Percentiles rank a stretch among this genome's conserved stretches.
phyloP scores from a whole-genome alignment of 306 rosid species.

The Castanea mollissima region DNA sequence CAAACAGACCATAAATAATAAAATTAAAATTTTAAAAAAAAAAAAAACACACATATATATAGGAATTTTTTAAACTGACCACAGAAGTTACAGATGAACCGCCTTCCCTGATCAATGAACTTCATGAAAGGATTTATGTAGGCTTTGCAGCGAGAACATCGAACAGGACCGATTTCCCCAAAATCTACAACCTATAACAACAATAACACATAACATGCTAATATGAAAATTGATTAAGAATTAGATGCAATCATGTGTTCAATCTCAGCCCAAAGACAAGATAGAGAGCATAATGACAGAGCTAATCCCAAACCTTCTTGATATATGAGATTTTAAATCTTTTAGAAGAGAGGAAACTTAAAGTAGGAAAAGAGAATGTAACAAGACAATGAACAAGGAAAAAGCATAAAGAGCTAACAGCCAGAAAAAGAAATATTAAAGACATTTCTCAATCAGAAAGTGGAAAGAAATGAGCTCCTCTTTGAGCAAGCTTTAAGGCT shows the following conservation, averaged over 20 bases:
- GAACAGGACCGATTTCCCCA: constrained; percentile 98
- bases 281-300: not conserved
- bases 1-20: no score
- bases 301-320: not conserved
- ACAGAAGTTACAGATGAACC: constrained; percentile 89
- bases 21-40: no score
- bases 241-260: not conserved
- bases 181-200: constrained; percentile 83
- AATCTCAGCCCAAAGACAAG: not conserved
- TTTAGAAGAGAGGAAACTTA: not conserved
- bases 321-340: not conserved
- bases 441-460: not conserved
- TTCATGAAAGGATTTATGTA: constrained; percentile 97
- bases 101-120: constrained; percentile 95
- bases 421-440: not conserved
- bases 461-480: not conserved
- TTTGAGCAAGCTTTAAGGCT: not conserved
- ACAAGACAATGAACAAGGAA: no score
- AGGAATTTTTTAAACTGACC: constrained; percentile 57
- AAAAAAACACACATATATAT: not conserved
- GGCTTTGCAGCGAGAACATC: constrained; percentile 98
- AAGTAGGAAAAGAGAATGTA: not conserved
- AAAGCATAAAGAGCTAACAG: not conserved
- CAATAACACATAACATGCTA: not conserved
- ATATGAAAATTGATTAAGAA: not conserved